Evolutionary conservation across 495 filamentous ascomycete species (phyloP).

Genomic region (Hypoxylon cercidicola): DNA sequence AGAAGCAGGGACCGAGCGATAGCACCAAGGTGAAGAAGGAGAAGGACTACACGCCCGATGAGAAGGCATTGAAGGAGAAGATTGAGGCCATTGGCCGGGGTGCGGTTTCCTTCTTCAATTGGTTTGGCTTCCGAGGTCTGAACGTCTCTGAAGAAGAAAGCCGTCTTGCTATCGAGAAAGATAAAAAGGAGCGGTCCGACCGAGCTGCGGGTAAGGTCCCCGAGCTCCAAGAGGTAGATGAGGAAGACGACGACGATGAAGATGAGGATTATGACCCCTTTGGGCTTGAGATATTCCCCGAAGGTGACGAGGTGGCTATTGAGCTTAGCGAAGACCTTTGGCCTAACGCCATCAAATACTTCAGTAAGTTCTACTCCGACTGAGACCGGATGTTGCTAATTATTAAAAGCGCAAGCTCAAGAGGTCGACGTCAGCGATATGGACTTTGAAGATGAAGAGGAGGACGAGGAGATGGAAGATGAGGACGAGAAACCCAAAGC

Average conservation of each 20-base stretch:
- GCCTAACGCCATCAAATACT: slow-evolving; percentile 88
- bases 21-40: slow-evolving; percentile 58
- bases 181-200: slow-evolving; percentile 67
- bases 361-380: slow-evolving; percentile 70
- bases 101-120: slow-evolving; percentile 82
- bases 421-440: slow-evolving; percentile 67
- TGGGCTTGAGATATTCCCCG: slow-evolving; percentile 79
- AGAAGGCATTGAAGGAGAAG: slow-evolving; percentile 61
- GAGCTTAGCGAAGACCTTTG: slow-evolving; percentile 86
- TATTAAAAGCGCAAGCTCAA: slow-evolving; percentile 66
- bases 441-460: slow-evolving; percentile 68
- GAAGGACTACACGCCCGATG: slow-evolving; percentile 59
- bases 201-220: slow-evolving; percentile 65
- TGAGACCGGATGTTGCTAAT: slow-evolving; percentile 16
- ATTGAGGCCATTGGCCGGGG: slow-evolving; percentile 67
- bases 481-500: slow-evolving; percentile 55
- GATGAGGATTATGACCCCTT: slow-evolving; percentile 60
- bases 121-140: slow-evolving; percentile 80
- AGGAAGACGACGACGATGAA: slow-evolving; percentile 65
- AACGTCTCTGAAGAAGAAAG: slow-evolving; percentile 76
- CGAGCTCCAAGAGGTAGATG: slow-evolving; percentile 59
- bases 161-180: slow-evolving; percentile 64
- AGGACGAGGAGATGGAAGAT: slow-evolving; percentile 45
- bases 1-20: slow-evolving; percentile 44
- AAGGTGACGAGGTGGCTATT: slow-evolving; percentile 82